Percentiles rank a stretch among this genome's conserved stretches.
Evolutionary conservation across 805 yeast genomes (phyloP).

Genomic region (Torulaspora delbrueckii): DNA sequence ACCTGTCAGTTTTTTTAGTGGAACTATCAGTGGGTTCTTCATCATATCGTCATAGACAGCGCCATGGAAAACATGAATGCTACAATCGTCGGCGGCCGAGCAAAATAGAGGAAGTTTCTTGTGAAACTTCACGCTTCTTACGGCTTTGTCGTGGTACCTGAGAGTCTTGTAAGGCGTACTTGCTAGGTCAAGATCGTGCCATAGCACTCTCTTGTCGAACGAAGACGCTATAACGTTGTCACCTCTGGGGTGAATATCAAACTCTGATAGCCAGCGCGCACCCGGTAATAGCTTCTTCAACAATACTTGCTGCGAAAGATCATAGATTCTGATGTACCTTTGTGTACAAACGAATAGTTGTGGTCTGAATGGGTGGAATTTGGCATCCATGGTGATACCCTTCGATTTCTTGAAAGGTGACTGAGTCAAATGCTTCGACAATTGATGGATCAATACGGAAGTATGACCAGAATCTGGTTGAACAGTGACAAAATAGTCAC

Average conservation of each 20-base stretch:
- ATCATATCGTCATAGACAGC: constrained; percentile 84
- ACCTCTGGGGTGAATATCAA: constrained; percentile 95
- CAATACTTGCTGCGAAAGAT: constrained; percentile 77
- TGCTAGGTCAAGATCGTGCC: constrained; percentile 94
- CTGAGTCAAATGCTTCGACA: constrained; percentile 90
- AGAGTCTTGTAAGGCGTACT: constrained; percentile 91
- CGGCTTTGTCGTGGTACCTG: constrained; percentile 93
- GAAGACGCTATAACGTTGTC: constrained; percentile 91
- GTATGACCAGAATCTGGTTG: constrained; percentile 89
- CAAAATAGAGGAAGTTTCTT: constrained; percentile 85
- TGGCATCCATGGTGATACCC: constrained; percentile 93
- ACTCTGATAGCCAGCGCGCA: constrained; percentile 86
- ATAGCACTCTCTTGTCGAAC: constrained; percentile 87
- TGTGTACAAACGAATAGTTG: constrained; percentile 92
- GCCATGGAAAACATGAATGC: constrained; percentile 90
- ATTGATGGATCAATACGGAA: constrained; percentile 88
- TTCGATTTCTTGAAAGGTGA: constrained; percentile 90
- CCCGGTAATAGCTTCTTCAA: constrained; percentile 88
- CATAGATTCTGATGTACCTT: constrained; percentile 85
- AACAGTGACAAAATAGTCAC: constrained; percentile 95
- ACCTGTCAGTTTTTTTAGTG: constrained; percentile 88
- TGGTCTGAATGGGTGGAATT: constrained; percentile 95
- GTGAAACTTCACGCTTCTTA: constrained; percentile 83
- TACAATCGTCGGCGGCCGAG: constrained; percentile 92
- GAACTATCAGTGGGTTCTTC: constrained; percentile 94